phyloP scores from a whole-genome alignment of 257 asterid genomes.

The Plectranthus barbatus region DNA sequence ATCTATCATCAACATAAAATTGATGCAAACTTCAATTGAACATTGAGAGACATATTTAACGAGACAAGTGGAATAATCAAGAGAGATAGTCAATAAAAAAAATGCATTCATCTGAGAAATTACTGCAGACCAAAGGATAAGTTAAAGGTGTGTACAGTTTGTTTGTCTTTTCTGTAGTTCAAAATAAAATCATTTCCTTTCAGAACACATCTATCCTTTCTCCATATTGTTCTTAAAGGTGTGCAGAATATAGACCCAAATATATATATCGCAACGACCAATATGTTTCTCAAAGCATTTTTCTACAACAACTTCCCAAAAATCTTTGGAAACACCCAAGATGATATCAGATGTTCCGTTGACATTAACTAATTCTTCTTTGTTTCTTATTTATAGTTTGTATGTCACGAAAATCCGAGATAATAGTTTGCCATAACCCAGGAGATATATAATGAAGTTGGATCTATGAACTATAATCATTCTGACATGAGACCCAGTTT shows the following conservation, averaged over 20 bases:
- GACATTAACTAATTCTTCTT: background rate
- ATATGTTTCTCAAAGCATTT: background rate
- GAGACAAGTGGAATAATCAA: background rate
- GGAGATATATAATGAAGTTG: background rate
- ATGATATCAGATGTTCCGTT: background rate
- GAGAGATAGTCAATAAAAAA: background rate
- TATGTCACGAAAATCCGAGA: background rate
- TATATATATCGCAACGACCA: background rate
- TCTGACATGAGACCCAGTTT: background rate
- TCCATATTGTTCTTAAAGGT: background rate
- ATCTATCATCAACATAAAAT: background rate
- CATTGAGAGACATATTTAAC: background rate
- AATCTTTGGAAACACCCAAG: background rate
- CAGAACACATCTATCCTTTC: background rate
- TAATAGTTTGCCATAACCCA: background rate
- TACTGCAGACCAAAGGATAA: background rate
- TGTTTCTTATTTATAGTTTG: too few relatives aligned
- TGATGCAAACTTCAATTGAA: background rate
- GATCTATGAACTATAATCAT: background rate
- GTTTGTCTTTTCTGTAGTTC: background rate
- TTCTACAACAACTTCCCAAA: background rate
- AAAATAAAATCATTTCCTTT: background rate
- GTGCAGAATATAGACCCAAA: background rate
- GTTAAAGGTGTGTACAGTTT: background rate
- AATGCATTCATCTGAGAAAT: background rate